Base-by-base conservation (phyloP, 2,329 filamentous ascomycete genomes). In the Aspergillus aculeatinus region DNA sequence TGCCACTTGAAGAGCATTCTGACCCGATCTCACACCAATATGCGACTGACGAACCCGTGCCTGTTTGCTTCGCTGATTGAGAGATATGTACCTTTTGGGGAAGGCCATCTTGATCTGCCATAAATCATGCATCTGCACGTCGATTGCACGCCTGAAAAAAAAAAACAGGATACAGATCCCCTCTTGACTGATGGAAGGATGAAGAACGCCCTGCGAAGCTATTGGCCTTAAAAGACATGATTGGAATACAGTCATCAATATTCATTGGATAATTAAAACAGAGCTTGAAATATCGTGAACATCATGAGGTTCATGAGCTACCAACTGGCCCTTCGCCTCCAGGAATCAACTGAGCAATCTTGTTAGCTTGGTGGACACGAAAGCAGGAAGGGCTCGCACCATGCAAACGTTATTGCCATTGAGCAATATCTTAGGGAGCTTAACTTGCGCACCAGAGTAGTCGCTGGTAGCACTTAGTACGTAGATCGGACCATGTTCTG, bases 341-440 rank as follows among this genome's bases (percentile, higher is more conserved):
- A 3, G 89, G 89, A 71, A 92, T 91, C 76, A 92, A 82, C 89
- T 92, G 64, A 25, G 49, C 6, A 31, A 5, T 6, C 6, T 53
- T 35, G 49, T 57, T 16, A 62, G 44, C 19, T 48, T 55, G 16
- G 47, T 44, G 42, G 25, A 27, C 23, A 19, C 33, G 5, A 47
- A 39, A 31, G 35, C 48, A 16, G 25, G 33, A 12, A 25, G 27
- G 25, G 16, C 1, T 10, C 9, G 58, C 84, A 96, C 95, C 95
- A 99, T 99, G 90, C 94, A 98, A 65, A 99, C 92, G 72, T 98
- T 98, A 81, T 99, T 99, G 59, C 95, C 95, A 72, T 99, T 99
- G 44, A 99, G 81, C 48, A 99, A 80, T 63, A 99, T 96, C 83
- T 98, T 98, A 55, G 92, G 85, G 47, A 99, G 85, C 77, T 96